Evolutionary conservation across 2,329 filamentous ascomycete species (phyloP).

Genomic region (Hymenoscyphus fraxineus): DNA sequence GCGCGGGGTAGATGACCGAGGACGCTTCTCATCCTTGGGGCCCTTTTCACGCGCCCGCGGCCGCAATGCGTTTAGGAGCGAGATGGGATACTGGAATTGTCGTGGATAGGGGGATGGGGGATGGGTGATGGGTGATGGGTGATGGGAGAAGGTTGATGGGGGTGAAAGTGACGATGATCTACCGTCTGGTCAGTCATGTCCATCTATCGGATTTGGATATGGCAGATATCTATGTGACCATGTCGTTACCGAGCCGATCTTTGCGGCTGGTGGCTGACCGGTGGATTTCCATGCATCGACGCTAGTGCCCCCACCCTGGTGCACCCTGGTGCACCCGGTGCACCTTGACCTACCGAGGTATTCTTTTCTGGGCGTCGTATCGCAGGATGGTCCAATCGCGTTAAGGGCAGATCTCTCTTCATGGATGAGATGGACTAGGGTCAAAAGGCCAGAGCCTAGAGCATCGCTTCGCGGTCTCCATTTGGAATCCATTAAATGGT

Average conservation of each 20-base stretch:
- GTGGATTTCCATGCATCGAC: not conserved
- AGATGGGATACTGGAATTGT: too few species aligned
- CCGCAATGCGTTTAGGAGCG: too few species aligned
- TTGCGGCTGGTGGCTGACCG: not conserved
- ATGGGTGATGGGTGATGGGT: too few species aligned
- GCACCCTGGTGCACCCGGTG: too few species aligned
- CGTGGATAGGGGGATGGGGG: too few species aligned
- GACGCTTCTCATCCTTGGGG: too few species aligned
- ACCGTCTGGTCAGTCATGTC: not conserved
- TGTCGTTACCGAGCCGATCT: conserved; percentile 2
- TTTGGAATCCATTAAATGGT: too few species aligned
- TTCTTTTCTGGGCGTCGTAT: not conserved
- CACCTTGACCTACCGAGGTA: too few species aligned
- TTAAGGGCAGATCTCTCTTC: not conserved
- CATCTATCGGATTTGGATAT: not conserved
- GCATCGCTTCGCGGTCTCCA: not conserved
- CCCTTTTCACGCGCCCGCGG: too few species aligned
- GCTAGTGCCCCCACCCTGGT: not conserved
- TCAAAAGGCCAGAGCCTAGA: not conserved
- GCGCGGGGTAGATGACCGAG: too few species aligned
- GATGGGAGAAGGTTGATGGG: too few species aligned
- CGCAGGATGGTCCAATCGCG: not conserved
- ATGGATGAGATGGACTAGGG: not conserved
- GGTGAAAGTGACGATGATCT: not conserved
- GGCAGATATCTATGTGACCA: not conserved